Conservation (phyloP, 345 rosid genomes). For the Pugionium cornutum region DNA sequence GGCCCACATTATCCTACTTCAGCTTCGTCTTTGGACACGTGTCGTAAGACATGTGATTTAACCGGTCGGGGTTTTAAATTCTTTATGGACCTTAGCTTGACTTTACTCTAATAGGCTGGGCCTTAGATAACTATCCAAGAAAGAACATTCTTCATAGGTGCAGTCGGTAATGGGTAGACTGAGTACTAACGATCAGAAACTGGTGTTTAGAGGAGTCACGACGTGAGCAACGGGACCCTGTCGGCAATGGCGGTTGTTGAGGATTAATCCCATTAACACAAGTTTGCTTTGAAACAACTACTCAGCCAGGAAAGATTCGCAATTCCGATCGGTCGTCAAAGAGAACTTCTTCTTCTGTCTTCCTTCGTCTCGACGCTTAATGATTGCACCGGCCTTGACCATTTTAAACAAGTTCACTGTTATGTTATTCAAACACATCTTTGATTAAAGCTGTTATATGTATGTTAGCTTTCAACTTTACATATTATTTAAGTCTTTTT, state of each 20-base stretch:
- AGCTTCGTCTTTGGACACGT: not conserved
- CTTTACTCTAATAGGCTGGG: not conserved
- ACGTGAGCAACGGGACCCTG: not conserved
- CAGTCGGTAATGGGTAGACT: not conserved
- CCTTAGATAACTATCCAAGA: not conserved
- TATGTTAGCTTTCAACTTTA: no score
- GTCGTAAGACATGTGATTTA: constrained; percentile 4
- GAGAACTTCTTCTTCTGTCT: constrained; percentile 37
- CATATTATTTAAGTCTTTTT: no score
- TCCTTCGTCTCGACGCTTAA: constrained; percentile 55
- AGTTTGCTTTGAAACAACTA: constrained; percentile 33
- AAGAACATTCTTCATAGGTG: not conserved
- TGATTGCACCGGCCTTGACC: constrained; percentile 44
- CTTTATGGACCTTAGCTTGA: not conserved
- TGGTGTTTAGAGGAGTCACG: not conserved
- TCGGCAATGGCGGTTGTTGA: constrained; percentile 38
- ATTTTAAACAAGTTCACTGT: constrained; percentile 62
- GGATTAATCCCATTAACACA: constrained; percentile 16
- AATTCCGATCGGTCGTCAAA: constrained; percentile 31
- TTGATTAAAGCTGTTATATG: no score
- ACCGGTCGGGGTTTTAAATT: constrained; percentile 4
- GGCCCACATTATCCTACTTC: not conserved
- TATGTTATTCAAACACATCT: constrained; percentile 39
- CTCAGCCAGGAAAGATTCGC: constrained; percentile 31
- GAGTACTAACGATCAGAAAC: not conserved